A percentile compares a stretch with the other conserved stretches of the same genome.
These are phyloP conservation scores for Plantago coronopus DNA, from an alignment of 305 asterid species.

Conservation along the genomic window DNA sequence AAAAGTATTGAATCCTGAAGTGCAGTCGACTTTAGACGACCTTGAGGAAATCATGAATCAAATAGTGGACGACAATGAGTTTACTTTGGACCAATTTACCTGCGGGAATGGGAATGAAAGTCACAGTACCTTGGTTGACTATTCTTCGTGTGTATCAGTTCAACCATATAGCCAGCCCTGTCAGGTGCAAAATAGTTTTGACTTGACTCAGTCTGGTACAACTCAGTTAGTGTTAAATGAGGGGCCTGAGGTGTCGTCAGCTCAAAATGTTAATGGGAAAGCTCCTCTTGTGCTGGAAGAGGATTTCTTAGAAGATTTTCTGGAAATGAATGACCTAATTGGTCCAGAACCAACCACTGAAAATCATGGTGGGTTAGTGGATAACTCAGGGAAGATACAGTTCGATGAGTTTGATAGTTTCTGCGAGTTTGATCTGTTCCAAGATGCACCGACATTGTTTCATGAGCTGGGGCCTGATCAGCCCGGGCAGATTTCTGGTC, in stretches of 20 bases:
- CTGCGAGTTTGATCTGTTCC: conserved; percentile 50
- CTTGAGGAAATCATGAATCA: conserved; percentile 54
- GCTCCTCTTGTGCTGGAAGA: conserved; percentile 30
- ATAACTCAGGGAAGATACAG: conserved; percentile 32
- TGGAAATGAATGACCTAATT: conserved; percentile 74
- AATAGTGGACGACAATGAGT: conserved; percentile 36
- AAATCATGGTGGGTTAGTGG: conserved; percentile 23
- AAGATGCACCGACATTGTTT: conserved; percentile 38
- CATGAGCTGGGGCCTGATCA: conserved; percentile 39
- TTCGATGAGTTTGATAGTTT: conserved; percentile 55
- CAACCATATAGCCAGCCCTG: conserved; percentile 29
- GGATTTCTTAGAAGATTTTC: conserved; percentile 53
- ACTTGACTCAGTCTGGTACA: conserved; percentile 36
- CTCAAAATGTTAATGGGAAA: conserved; percentile 19
- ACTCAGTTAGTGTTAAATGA: conserved; percentile 37
- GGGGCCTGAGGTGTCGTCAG: conserved; percentile 48
- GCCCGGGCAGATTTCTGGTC: conserved; percentile 28
- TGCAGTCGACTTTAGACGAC: conserved; percentile 29
- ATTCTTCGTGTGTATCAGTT: conserved; percentile 27
- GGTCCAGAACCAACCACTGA: conserved; percentile 33
- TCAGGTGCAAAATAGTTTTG: conserved; percentile 30
- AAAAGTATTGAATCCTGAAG: conserved; percentile 13
- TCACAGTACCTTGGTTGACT: conserved; percentile 31
- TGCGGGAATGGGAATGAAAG: conserved; percentile 39
- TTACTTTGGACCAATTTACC: conserved; percentile 30